Percentiles rank a stretch among this genome's conserved stretches.
Evolutionary conservation across 2,329 filamentous ascomycete genomes (phyloP).

Genomic region (Neofusicoccum laricinum): DNA sequence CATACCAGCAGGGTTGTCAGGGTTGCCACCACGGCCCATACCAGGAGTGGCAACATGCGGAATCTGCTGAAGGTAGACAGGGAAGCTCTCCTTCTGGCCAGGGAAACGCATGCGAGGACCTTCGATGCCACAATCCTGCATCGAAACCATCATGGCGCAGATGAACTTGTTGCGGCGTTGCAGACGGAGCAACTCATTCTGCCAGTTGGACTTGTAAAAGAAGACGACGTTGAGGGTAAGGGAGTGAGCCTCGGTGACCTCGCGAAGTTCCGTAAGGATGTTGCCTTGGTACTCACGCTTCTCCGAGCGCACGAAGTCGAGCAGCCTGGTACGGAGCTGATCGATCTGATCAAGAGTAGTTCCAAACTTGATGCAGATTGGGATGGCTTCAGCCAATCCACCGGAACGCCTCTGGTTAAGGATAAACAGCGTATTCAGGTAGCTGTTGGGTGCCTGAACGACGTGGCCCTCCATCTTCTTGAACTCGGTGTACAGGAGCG

Average conservation of each 20-base stretch:
- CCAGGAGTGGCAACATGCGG: slow-evolving; percentile 45
- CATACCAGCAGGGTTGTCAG: slow-evolving; percentile 43
- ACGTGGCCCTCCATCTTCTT: slow-evolving; percentile 98
- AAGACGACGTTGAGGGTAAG: slow-evolving; percentile 90
- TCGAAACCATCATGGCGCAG: slow-evolving; percentile 81
- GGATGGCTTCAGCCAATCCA: slow-evolving; percentile 79
- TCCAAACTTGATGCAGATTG: slow-evolving; percentile 82
- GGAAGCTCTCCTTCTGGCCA: slow-evolving; percentile 64
- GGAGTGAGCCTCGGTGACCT: slow-evolving; percentile 77
- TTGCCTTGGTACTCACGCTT: slow-evolving; percentile 87
- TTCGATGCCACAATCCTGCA: slow-evolving; percentile 81
- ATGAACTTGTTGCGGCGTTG: slow-evolving; percentile 93
- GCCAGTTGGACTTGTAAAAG: slow-evolving; percentile 97
- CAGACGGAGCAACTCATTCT: slow-evolving; percentile 88
- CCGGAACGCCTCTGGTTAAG: slow-evolving; percentile 91
- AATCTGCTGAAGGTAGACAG: slow-evolving; percentile 60
- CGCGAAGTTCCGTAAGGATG: slow-evolving; percentile 79
- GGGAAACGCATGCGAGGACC: slow-evolving; percentile 72
- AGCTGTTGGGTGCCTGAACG: slow-evolving; percentile 91
- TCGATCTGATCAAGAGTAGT: slow-evolving; percentile 83
- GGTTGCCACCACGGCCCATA: slow-evolving; percentile 40
- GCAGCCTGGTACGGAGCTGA: slow-evolving; percentile 71
- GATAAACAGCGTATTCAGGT: slow-evolving; percentile 90
- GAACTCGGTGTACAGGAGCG: slow-evolving; percentile 91
- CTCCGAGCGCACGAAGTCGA: slow-evolving; percentile 78